A percentile compares a stretch with the other conserved stretches of the same genome.
phyloP scores from a whole-genome alignment of 2,329 filamentous ascomycete species.

The Exophiala mesophila region DNA sequence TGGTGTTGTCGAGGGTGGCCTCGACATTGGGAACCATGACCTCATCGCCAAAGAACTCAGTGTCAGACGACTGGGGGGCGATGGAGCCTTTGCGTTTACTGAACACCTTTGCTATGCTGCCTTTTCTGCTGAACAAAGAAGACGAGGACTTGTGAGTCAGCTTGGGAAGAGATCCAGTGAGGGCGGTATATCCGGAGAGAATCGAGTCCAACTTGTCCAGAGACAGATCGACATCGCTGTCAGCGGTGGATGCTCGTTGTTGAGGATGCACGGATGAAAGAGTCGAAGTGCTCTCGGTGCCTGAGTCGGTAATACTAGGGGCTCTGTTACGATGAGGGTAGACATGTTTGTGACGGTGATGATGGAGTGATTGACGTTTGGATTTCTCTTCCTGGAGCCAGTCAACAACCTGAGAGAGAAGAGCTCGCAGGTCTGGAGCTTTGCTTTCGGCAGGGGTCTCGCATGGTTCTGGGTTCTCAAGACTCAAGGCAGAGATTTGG shows the following conservation, averaged over 20 bases:
- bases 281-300: constrained; percentile 23
- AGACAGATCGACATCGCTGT: constrained; percentile 46
- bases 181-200: constrained; percentile 37
- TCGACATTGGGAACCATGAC: constrained; percentile 85
- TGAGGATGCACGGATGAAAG: constrained; percentile 22
- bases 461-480: constrained; percentile 15
- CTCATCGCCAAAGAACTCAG: constrained; percentile 69
- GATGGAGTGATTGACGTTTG: constrained; percentile 43
- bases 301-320: constrained; percentile 24
- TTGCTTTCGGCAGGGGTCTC: constrained; percentile 18
- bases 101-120: constrained; percentile 40
- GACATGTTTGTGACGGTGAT: constrained; percentile 29
- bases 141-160: constrained; percentile 17
- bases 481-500: constrained; percentile 21
- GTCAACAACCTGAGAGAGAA: constrained; percentile 69
- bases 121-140: constrained; percentile 35
- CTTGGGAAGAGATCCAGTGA: constrained; percentile 25
- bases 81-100: constrained; percentile 35
- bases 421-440: constrained; percentile 22
- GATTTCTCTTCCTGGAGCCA: constrained; percentile 79
- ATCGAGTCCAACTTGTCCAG: constrained; percentile 79
- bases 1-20: constrained; percentile 80
- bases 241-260: background rate
- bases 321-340: constrained; percentile 36
- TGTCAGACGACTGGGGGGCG: constrained; percentile 67